Evolutionary conservation across 2,329 filamentous ascomycete genomes (phyloP), one percentile per base, ranked within the genome.

Genomic region (Fusarium haematococcum): DNA sequence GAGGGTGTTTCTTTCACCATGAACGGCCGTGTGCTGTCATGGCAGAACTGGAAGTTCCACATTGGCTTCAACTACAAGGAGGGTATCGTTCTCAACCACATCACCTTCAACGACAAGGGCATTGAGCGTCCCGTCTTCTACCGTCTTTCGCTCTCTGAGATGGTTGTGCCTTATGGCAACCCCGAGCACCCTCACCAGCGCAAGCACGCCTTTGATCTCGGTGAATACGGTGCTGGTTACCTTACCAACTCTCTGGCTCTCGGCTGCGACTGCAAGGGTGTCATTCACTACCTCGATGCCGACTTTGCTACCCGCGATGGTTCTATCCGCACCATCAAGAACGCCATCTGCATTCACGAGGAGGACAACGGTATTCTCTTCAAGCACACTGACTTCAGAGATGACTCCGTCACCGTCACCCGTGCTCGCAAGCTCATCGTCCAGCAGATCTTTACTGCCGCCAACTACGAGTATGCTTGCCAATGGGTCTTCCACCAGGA

Each of bases 31-130:
- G 90, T 90, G 54, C 88, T 98, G 60, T 90, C 91, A 74, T 98
- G 95, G 95, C 95, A 97, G 83, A 97, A 97, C 80, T 98, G 95
- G 93, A 96, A 90, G 78, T 90, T 98, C 74, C 95, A 98, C 81
- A 90, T 98, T 68, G 95, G 95, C 27, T 98, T 98, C 89, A 98
- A 97, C 87, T 97, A 98, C 85, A 90, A 94, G 30, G 95, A 98
- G 84, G 95, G 95, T 25, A 93, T 98, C 76, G 93, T 98, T 3
- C 87, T 98, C 8, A 97, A 94, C 83, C 95, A 98, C 84, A 95
- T 98, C 80, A 94, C 92, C 4, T 97, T 93, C 84, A 95, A 95
- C 77, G 95, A 98, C 84, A 94, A 94, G 82, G 92, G 94, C 54
- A 92, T 86, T 50, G 87, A 92, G 37, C 89, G 95, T 35, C 93